These are phyloP conservation scores for Rubus parviflorus DNA, from an alignment of 306 rosid species.

Conservation along the genomic window DNA sequence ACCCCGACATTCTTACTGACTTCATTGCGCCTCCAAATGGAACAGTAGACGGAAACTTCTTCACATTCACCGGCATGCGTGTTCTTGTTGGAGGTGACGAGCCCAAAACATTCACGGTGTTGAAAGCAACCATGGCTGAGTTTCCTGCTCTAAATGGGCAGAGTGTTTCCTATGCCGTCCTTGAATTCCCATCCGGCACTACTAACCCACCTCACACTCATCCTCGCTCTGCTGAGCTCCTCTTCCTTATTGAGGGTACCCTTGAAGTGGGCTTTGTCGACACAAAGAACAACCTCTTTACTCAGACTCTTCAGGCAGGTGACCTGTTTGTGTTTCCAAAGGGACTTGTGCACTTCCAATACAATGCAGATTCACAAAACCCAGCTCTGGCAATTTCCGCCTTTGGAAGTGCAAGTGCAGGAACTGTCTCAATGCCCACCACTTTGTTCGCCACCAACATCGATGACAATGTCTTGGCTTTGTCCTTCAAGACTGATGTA, in stretches of 20 bases:
- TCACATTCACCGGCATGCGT: conserved; percentile 20
- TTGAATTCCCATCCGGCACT: background rate
- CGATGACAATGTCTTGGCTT: conserved; percentile 1
- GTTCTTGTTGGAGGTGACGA: background rate
- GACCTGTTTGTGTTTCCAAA: conserved; percentile 22
- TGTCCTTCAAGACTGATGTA: conserved; percentile 18
- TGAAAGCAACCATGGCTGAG: conserved; percentile 11
- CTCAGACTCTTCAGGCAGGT: conserved; percentile 5
- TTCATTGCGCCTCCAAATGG: conserved; percentile 31
- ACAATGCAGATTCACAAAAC: conserved; percentile 8
- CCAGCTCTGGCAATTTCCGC: conserved; percentile 14
- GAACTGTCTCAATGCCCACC: conserved; percentile 14
- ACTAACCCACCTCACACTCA: conserved; percentile 27
- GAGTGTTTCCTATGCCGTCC: conserved; percentile 13
- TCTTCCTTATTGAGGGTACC: conserved; percentile 2
- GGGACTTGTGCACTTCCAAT: conserved; percentile 18
- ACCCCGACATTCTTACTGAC: conserved; percentile 47
- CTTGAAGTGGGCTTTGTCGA: conserved; percentile 21
- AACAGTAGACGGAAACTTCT: conserved; percentile 35
- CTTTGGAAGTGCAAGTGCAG: conserved; percentile 22
- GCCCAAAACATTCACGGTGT: background rate
- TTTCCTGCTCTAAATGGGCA: conserved; percentile 18
- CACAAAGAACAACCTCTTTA: conserved; percentile 12
- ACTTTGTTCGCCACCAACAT: conserved; percentile 5
- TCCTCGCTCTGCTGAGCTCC: conserved; percentile 18